Conservation (phyloP, 345 rosid genomes). For the Acer campestre region DNA sequence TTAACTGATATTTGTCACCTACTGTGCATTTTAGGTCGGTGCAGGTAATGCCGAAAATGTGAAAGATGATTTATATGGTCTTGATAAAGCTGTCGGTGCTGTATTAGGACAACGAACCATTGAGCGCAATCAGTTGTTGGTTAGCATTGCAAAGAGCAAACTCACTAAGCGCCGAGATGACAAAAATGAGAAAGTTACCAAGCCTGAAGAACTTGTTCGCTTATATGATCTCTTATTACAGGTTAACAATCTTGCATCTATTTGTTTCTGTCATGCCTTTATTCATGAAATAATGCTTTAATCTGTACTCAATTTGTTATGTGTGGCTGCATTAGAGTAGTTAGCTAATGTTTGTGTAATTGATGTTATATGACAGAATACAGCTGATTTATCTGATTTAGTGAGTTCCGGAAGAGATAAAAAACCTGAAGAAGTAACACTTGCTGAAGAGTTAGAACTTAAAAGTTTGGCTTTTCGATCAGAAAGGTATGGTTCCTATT, state of each 20-base stretch:
- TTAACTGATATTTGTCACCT: conserved; percentile 30
- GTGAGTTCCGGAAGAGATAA: conserved; percentile 96
- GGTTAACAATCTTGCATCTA: conserved; percentile 42
- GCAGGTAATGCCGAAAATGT: conserved; percentile 92
- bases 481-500: conserved; percentile 62
- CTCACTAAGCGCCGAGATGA: conserved; percentile 80
- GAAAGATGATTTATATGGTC: conserved; percentile 92
- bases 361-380: conserved; percentile 61
- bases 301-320: neutral
- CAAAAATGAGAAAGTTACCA: conserved; percentile 82
- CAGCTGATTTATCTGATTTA: conserved; percentile 94
- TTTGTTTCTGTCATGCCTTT: conserved; percentile 10
- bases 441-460: conserved; percentile 74
- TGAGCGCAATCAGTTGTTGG: conserved; percentile 89
- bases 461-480: conserved; percentile 83
- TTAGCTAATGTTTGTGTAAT: conserved; percentile 17
- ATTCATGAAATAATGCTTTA: conserved; percentile 19
- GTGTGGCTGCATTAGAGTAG: neutral
- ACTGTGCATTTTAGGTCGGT: conserved; percentile 54
- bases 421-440: conserved; percentile 86
- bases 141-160: conserved; percentile 87
- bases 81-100: conserved; percentile 97
- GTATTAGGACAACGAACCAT: conserved; percentile 89
- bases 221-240: conserved; percentile 86
- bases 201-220: conserved; percentile 98